A percentile compares a stretch with the other conserved stretches of the same genome.
These are phyloP conservation scores for Heliosperma pusillum DNA, from an alignment of 148 eudicot genomes.

Conservation along the genomic window DNA sequence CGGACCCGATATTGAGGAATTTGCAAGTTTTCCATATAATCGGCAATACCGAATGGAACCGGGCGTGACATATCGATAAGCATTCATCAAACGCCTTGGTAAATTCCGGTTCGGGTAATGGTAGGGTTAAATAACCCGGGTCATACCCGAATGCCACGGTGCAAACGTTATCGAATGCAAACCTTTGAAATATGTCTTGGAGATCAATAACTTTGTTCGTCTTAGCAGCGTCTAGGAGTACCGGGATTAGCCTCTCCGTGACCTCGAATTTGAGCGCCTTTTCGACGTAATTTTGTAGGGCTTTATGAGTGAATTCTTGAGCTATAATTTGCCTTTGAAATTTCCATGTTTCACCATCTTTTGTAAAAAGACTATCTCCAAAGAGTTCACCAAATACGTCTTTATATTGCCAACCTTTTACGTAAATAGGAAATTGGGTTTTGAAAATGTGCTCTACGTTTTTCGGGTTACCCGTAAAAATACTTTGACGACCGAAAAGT, in stretches of 20 bases:
- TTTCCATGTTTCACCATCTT: constrained; percentile 45
- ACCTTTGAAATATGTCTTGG: constrained; percentile 19
- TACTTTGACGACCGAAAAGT: constrained; percentile 4
- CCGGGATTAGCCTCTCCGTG: constrained; percentile 33
- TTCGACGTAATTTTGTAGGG: constrained; percentile 37
- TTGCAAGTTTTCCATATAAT: constrained; percentile 29
- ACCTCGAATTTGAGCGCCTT: constrained; percentile 37
- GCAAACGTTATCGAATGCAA: constrained; percentile 30
- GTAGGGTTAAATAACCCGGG: constrained; percentile 26
- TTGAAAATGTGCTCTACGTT: constrained; percentile 30
- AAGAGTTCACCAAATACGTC: constrained; percentile 26
- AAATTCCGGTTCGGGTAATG: constrained; percentile 26
- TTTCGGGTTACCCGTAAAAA: constrained; percentile 20
- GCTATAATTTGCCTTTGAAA: constrained; percentile 37
- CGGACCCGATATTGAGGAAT: constrained; percentile 39
- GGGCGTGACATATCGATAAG: constrained; percentile 11
- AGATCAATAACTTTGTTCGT: constrained; percentile 18
- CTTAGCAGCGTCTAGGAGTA: constrained; percentile 18
- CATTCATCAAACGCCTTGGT: constrained; percentile 38
- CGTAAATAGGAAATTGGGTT: constrained; percentile 20
- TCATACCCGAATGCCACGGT: constrained; percentile 42
- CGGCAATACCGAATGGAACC: constrained; percentile 27
- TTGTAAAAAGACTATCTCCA: constrained; percentile 41
- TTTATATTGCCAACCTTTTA: constrained; percentile 23
- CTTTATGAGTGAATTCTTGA: constrained; percentile 33